phyloP scores from a whole-genome alignment of 306 rosid genomes.

The Adenanthera pavonina region DNA sequence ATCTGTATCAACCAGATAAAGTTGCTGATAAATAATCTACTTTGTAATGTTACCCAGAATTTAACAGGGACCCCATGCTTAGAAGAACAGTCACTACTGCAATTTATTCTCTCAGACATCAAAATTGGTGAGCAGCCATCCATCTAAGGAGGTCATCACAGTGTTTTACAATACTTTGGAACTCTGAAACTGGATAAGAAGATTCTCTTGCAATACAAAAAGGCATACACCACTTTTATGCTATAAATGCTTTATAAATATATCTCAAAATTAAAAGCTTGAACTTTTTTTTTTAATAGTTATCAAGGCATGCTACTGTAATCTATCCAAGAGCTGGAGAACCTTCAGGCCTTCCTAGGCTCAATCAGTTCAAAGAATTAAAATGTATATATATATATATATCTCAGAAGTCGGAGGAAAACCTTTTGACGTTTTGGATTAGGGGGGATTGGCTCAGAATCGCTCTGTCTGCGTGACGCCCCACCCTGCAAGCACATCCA shows the following conservation, averaged over 20 bases:
- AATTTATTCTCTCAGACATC: constrained; percentile 10
- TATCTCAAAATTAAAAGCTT: neutral
- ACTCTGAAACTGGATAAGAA: neutral
- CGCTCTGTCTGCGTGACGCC: constrained; percentile 60
- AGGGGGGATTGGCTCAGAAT: constrained; percentile 60
- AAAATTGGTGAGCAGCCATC: neutral
- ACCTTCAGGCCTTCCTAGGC: constrained; percentile 9
- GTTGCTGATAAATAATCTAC: neutral
- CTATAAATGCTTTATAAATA: neutral
- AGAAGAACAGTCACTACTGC: neutral
- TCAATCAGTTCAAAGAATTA: neutral
- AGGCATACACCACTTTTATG: neutral
- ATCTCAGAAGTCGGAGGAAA: constrained; percentile 15
- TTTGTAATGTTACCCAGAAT: neutral
- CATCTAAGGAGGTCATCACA: neutral
- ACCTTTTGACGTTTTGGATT: constrained; percentile 92
- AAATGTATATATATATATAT: neutral
- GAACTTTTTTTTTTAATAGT: neutral
- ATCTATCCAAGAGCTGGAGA: constrained; percentile 11
- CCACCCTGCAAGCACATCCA: constrained; percentile 53
- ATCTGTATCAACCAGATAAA: neutral
- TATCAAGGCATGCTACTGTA: constrained; percentile 12
- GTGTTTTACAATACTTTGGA: neutral
- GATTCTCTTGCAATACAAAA: constrained; percentile 7
- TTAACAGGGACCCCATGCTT: neutral